Base-by-base conservation (phyloP, 164 flowering plant genomes). In the Malania oleifera region DNA sequence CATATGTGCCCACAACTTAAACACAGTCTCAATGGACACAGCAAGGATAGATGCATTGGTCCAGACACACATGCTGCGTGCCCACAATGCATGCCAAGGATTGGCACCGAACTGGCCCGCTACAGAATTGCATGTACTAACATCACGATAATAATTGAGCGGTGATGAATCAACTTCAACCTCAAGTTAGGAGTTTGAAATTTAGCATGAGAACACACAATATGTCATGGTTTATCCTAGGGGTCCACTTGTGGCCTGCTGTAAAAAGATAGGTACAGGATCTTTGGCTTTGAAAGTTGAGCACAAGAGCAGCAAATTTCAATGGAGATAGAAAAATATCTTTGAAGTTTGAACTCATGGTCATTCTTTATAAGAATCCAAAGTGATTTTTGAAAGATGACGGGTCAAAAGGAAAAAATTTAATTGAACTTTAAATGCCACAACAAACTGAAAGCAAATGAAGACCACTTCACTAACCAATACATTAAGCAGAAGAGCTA, bases 391-490 rank as follows among this genome's bases (percentile, higher is more conserved):
- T 12, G 17, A 39, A 37, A 24, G 12, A 12, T 35, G 5, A 8
- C 25, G 12, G 34, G 10, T 14, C 3, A 19, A 66, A 54, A 3
- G 17, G 11, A 24, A 54, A 39, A 39, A 17, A 7, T 45, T 17
- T 37, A n/a, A n/a, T n/a, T n/a, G 22, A 22, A 15, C 52, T 34
- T 45, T 45, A 35, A 35, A 34, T 23, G 22, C 6, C 11, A 35
- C 25, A 54, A 41, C 25, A 35, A 50, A 49, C 14, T 39, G 51
- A 57, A 27, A 7, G n/a, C 10, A 65, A 13, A 4, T n/a, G 26
- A 15, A 43, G 43, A 44, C 65, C 65, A 53, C 7, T 58, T 15
- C 29, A 54, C 60, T 56, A 35, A 59, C 63, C 57, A 2, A n/a
- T n/a, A 51, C 10, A 43, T 24, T 44, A 38, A 56, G 56, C 52